Conservation (phyloP, 345 rosid species). For the Eucalyptus pauciflora region DNA sequence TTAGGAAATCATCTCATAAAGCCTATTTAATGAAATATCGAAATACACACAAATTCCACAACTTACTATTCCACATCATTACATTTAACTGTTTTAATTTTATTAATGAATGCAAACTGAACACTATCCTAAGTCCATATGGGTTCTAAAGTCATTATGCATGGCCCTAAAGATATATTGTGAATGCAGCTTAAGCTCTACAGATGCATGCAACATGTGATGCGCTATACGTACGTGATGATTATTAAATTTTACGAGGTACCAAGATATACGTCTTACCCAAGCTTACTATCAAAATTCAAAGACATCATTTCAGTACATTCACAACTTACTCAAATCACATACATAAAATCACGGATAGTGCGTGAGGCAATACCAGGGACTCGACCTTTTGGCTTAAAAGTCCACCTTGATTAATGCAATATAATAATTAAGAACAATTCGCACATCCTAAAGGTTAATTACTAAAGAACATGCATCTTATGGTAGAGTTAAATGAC, state of each 20-base stretch:
- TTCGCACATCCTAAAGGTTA: background rate
- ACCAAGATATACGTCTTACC: background rate
- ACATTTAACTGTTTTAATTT: background rate
- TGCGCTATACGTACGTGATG: background rate
- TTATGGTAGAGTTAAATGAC: too few relatives aligned
- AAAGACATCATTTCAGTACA: background rate
- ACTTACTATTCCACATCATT: background rate
- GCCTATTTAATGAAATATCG: background rate
- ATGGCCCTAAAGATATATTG: background rate
- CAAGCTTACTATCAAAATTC: background rate
- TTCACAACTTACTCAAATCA: background rate
- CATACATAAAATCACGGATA: background rate
- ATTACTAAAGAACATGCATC: background rate
- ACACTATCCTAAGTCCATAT: background rate
- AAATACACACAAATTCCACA: background rate
- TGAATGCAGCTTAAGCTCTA: background rate
- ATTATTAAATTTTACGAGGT: background rate
- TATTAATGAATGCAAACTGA: background rate
- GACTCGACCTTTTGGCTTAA: background rate
- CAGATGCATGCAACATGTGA: background rate
- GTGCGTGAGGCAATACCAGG: background rate
- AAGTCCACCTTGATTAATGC: background rate
- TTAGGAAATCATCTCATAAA: background rate
- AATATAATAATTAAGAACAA: too few relatives aligned
- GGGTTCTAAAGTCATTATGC: background rate